phyloP scores from a whole-genome alignment of 2,329 filamentous ascomycete genomes.

The Colletotrichum plurivorum region DNA sequence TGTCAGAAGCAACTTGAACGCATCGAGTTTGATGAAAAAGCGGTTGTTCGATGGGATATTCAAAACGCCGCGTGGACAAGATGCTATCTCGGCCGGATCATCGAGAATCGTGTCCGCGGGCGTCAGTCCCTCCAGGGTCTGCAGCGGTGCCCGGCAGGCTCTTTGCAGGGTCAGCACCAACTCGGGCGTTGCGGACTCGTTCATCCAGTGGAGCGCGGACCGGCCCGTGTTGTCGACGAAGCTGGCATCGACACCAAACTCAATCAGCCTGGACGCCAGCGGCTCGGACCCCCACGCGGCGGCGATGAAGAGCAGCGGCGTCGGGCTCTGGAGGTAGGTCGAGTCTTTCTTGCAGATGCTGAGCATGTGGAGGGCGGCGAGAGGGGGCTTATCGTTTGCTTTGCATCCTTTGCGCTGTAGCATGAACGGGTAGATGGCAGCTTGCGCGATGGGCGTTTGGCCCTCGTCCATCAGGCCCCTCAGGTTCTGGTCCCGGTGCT shows the following conservation, averaged over 20 bases:
- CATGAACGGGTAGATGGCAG: slow-evolving; percentile 43
- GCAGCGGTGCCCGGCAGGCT: slow-evolving; percentile 39
- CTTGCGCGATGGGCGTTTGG: slow-evolving; percentile 50
- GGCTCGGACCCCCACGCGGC: slow-evolving; percentile 47
- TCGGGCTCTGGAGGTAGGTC: slow-evolving; percentile 15
- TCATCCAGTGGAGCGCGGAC: slow-evolving; percentile 46
- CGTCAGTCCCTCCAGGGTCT: slow-evolving; percentile 41
- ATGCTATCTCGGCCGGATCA: too few relatives aligned
- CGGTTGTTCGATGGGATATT: neutral
- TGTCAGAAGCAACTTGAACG: slow-evolving; percentile 13
- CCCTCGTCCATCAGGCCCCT: slow-evolving; percentile 40
- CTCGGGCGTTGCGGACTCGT: slow-evolving; percentile 43
- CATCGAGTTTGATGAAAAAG: neutral
- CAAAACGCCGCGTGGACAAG: too few relatives aligned
- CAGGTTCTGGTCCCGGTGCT: slow-evolving; percentile 47
- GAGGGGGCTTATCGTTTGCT: too few relatives aligned
- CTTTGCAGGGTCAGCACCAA: slow-evolving; percentile 46
- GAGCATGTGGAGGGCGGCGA: slow-evolving; percentile 23
- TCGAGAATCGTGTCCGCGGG: slow-evolving; percentile 48
- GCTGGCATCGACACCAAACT: slow-evolving; percentile 40
- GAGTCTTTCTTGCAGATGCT: slow-evolving; percentile 1
- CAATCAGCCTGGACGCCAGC: slow-evolving; percentile 43
- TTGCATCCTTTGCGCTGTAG: neutral
- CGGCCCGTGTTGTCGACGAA: slow-evolving; percentile 37
- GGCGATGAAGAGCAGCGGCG: slow-evolving; percentile 41